Percentiles rank a stretch among this genome's conserved stretches.
phyloP scores from a whole-genome alignment of 2,329 filamentous ascomycete genomes.

The Coccinonectria pachysandricola region DNA sequence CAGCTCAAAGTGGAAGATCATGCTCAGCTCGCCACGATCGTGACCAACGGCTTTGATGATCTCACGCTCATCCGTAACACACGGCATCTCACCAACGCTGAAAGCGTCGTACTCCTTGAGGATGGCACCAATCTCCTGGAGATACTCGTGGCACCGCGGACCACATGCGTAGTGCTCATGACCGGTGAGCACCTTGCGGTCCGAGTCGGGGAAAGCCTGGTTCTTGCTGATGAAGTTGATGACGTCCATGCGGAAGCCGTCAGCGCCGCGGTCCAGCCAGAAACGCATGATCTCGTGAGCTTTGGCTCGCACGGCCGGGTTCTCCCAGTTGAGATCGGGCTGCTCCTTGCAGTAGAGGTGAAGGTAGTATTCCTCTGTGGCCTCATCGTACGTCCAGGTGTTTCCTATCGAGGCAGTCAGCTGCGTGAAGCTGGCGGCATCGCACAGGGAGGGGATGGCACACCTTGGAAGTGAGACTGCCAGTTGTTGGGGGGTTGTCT shows the following conservation, averaged over 20 bases:
- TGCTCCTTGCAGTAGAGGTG: constrained; percentile 61
- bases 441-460: neutral
- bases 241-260: constrained; percentile 58
- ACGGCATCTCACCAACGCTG: constrained; percentile 42
- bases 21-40: constrained; percentile 51
- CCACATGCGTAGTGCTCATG: constrained; percentile 44
- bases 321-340: constrained; percentile 73
- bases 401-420: constrained; percentile 21
- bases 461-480: constrained; percentile 31
- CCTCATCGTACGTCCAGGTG: constrained; percentile 40
- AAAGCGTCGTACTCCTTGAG: constrained; percentile 38
- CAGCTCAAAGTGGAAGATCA: constrained; percentile 66
- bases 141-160: constrained; percentile 35
- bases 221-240: constrained; percentile 59
- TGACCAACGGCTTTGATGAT: constrained; percentile 40
- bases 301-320: constrained; percentile 50
- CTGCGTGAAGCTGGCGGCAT: neutral
- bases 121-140: constrained; percentile 34
- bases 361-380: constrained; percentile 46
- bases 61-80: constrained; percentile 30
- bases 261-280: constrained; percentile 60
- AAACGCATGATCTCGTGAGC: constrained; percentile 62
- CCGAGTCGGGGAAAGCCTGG: constrained; percentile 42
- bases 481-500: constrained; percentile 53
- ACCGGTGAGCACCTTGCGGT: constrained; percentile 21